Base-by-base conservation (phyloP, 2,329 filamentous ascomycete genomes). In the Aspergillus awamori region DNA sequence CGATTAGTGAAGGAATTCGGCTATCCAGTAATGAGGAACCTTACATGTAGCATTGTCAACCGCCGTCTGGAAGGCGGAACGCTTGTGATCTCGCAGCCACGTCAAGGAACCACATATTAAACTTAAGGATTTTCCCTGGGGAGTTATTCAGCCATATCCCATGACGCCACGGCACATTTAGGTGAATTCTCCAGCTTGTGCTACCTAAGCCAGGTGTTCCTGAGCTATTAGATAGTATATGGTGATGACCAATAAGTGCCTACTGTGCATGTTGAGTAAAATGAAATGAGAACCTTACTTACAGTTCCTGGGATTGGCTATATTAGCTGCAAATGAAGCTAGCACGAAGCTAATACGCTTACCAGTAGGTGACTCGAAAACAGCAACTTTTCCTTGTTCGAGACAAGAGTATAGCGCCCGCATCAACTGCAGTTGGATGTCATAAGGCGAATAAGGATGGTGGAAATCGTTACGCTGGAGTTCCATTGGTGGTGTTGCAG, bases 351-450 rank as follows among this genome's bases (percentile, higher is more conserved):
- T 45, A 30, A n/a, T 22, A 22, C 53, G 33, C 64, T 87, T 90
- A 75, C 93, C 93, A 45, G 93, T 97, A n/a, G 93, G 93, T 49
- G 92, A 96, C 73, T 97, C 93, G 49, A 97, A 88, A 47, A 97
- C 93, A 30, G 91, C 93, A 51, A 97, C 83, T 71, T 93, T 91
- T 8, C 91, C 89, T 45, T 89, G 76, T 67, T 96, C 88, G 26
- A 97, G 85, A 62, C 92, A 91, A 53, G 86, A 79, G 72, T 96
- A 97, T 5, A 95, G 84, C 0, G 89, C 85, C 67, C 83, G 87
- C 93, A 97, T 97, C 72, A 97, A 96, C 67, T 94, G 82, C 48
- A 89, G 83, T 71, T 97, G 93, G 47, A 97, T 95, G 56, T 90
- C 85, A 75, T 97, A 97, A 0, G 93, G 93, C 30, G 87, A 86